phyloP scores from a whole-genome alignment of 2,329 filamentous ascomycete genomes.

The Colletotrichum destructivum region DNA sequence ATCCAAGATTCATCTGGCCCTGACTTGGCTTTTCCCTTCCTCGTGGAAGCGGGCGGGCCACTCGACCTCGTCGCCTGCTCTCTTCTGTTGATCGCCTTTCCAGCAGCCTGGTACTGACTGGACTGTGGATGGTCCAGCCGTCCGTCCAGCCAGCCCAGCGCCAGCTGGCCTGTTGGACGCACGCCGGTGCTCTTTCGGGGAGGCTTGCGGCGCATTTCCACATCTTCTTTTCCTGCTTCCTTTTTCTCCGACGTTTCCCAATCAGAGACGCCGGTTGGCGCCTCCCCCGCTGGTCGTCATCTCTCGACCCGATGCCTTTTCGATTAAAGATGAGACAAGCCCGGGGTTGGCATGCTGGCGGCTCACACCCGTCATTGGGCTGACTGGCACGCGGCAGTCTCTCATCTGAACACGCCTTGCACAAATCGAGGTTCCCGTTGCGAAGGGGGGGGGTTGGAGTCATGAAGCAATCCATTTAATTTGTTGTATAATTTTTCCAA shows the following conservation, averaged over 20 bases:
- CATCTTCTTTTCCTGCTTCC: constrained; percentile 35
- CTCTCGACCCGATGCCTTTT: constrained; percentile 24
- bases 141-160: constrained; percentile 8
- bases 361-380: constrained; percentile 5
- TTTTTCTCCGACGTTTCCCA: constrained; percentile 39
- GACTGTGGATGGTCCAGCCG: not conserved
- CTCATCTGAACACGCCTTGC: not conserved
- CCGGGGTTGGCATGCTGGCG: constrained; percentile 16
- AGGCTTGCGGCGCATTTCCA: constrained; percentile 39
- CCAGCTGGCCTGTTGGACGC: constrained; percentile 9
- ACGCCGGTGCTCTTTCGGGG: constrained; percentile 5
- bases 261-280: constrained; percentile 24
- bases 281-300: constrained; percentile 39
- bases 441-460: constrained; percentile 16
- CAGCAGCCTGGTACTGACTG: constrained; percentile 13
- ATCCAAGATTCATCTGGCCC: constrained; percentile 31
- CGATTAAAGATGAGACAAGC: constrained; percentile 41
- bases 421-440: constrained; percentile 18
- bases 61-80: not conserved
- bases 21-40: constrained; percentile 10
- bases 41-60: not conserved
- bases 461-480: too few relatives aligned
- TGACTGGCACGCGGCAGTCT: constrained; percentile 25
- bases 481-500: not conserved
- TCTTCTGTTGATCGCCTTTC: constrained; percentile 6